Evolutionary conservation across 1,284 basidiomycete species (phyloP).

Genomic region (Cutaneotrichosporon sp.): DNA sequence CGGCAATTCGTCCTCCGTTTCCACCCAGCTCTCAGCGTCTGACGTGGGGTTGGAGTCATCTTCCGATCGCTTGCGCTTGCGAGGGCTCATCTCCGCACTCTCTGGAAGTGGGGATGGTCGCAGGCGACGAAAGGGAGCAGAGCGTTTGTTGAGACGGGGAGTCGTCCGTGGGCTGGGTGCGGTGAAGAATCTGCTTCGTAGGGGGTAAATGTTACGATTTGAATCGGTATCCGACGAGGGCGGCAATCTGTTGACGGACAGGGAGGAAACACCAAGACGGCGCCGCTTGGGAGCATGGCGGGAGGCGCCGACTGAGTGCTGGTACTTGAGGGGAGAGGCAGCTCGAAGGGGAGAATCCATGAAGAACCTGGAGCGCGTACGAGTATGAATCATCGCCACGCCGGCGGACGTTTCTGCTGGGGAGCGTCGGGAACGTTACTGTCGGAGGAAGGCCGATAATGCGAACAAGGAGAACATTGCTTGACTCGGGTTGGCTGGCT

Average conservation of each 20-base stretch:
- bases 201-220: slow-evolving; percentile 6
- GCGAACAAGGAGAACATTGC: too few species aligned
- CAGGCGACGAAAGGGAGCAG: background rate
- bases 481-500: too few species aligned
- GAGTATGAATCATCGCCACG: slow-evolving; percentile 10
- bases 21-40: slow-evolving; percentile 34
- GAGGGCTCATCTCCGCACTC: slow-evolving; percentile 18
- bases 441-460: too few species aligned
- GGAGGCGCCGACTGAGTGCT: slow-evolving; percentile 18
- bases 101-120: background rate
- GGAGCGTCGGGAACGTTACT: too few species aligned
- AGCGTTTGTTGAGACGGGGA: slow-evolving; percentile 8
- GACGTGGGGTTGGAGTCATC: slow-evolving; percentile 9
- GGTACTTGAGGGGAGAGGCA: slow-evolving; percentile 28
- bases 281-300: slow-evolving; percentile 33
- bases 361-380: slow-evolving; percentile 6
- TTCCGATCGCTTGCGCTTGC: slow-evolving; percentile 24
- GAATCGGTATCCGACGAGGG: slow-evolving; percentile 15
- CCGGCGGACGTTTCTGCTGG: too few species aligned
- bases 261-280: slow-evolving; percentile 25
- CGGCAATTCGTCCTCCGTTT: slow-evolving; percentile 35
- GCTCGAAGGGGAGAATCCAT: slow-evolving; percentile 26
- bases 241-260: slow-evolving; percentile 8
- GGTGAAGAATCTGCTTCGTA: background rate
- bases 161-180: slow-evolving; percentile 8